Evolutionary conservation across 768 basidiomycete species (phyloP), one percentile per base, ranked within the genome.

Genomic region (Omphalotus guepiniiformis): DNA sequence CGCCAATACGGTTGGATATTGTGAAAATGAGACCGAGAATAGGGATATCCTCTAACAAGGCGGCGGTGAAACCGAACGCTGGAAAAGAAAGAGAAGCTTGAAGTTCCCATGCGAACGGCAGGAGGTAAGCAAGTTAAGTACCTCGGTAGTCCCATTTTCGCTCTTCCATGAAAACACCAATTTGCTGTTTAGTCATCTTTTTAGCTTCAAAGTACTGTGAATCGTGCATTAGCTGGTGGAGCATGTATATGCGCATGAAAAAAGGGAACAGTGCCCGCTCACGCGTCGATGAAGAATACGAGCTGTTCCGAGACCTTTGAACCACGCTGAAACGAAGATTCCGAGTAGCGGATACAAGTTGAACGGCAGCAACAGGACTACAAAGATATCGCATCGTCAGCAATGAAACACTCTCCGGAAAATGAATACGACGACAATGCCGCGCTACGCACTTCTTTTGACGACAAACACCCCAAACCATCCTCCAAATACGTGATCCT

Each of bases 31-130:
- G 66, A 0, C 93, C 93, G 3, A 92, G 58, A 49, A 96, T 75
- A 0, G 93, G 93, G 0, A 95, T 66, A 2, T 77, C 75, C 64
- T 96, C 93, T 2, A 93, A 69, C 4, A 95, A 67, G 0, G 91
- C 82, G 0, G 93, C 88, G 0, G 79, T 63, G 60, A 95, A 93
- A 4, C 93, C 93, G 57, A 96, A 96, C 0, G 75, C 90, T 92
- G 43, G n/a, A 32, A 13, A 28, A 36, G n/a, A 21, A 23, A 18
- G 41, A 32, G 29, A 23, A 8, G 37, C 16, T 16, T 12, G 36
- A 32, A 51, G 41, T 1, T 27, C 21, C 29, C 12, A 39, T 23
- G 6, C 40, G 18, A 41, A 30, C 11, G 22, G 35, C 19, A 42
- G 1, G 19, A 46, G 42, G 36, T 43, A 23, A 21, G 32, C 3